Percentiles rank a stretch among this genome's conserved stretches.
Conservation (phyloP, 345 rosid species). For the Rhodamnia rubescens region DNA sequence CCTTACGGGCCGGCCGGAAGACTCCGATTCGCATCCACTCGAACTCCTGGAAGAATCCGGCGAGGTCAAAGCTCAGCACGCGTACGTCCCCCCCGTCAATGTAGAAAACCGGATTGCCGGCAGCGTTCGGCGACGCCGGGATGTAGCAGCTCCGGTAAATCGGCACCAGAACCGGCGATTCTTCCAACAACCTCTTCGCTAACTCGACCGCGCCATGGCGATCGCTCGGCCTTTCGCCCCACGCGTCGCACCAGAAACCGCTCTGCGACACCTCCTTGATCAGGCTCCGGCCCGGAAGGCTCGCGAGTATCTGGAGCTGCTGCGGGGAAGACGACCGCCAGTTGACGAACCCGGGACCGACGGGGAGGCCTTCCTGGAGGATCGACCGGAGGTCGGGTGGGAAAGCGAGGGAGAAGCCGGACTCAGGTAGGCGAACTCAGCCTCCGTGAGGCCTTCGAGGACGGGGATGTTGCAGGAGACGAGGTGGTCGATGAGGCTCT, state of each 20-base stretch:
- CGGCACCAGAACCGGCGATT: conserved; percentile 63
- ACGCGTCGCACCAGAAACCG: conserved; percentile 62
- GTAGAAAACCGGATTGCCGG: conserved; percentile 68
- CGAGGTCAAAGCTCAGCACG: conserved; percentile 49
- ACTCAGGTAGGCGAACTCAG: conserved; percentile 48
- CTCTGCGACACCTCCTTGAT: conserved; percentile 28
- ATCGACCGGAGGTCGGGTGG: conserved; percentile 84
- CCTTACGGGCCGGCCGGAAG: not conserved
- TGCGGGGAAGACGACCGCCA: conserved; percentile 68
- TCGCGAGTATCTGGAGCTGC: conserved; percentile 39
- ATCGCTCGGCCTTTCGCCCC: conserved; percentile 45
- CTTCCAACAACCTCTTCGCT: conserved; percentile 8
- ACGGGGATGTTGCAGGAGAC: conserved; percentile 34
- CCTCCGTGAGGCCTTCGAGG: conserved; percentile 50
- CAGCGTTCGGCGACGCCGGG: conserved; percentile 39
- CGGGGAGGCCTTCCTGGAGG: conserved; percentile 71
- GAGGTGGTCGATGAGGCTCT: conserved; percentile 39
- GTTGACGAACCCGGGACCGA: conserved; percentile 58
- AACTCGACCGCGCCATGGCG: conserved; percentile 11
- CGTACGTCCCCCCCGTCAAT: conserved; percentile 36
- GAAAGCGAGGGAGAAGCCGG: conserved; percentile 47
- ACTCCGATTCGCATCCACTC: conserved; percentile 13
- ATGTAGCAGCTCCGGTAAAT: conserved; percentile 48
- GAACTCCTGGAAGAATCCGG: conserved; percentile 42
- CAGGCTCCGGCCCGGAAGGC: conserved; percentile 38